Percentiles rank a stretch among this genome's conserved stretches.
Evolutionary conservation across 2,329 filamentous ascomycete species (phyloP).

Genomic region (Colletotrichum camelliae): DNA sequence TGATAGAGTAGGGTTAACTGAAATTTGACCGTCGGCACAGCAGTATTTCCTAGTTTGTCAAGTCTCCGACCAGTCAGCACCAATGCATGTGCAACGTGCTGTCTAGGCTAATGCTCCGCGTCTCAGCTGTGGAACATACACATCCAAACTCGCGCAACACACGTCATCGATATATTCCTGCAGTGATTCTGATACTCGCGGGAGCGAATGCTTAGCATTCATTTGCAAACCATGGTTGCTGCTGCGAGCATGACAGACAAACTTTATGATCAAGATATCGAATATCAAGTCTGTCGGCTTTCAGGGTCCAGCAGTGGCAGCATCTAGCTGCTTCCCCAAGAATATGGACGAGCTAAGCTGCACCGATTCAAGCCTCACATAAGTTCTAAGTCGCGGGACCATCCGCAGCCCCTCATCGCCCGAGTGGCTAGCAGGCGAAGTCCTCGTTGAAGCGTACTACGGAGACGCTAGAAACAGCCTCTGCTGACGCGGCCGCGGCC

Average conservation of each 20-base stretch:
- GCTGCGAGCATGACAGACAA: neutral
- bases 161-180: neutral
- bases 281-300: neutral
- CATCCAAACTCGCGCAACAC: neutral
- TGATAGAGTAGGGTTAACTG: neutral
- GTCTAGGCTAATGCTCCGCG: neutral
- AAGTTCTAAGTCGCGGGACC: neutral
- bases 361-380: neutral
- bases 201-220: neutral
- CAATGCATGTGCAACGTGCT: neutral
- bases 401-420: neutral
- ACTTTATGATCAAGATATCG: neutral
- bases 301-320: neutral
- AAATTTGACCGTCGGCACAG: neutral
- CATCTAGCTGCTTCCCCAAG: neutral
- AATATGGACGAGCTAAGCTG: neutral
- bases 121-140: neutral
- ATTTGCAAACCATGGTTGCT: neutral
- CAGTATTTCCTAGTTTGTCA: neutral
- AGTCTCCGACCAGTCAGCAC: neutral
- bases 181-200: neutral
- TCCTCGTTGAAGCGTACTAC: neutral
- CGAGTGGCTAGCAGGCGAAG: neutral
- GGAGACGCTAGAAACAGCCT: neutral
- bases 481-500: neutral